A percentile compares a stretch with the other conserved stretches of the same genome.
These are phyloP conservation scores for Ophiocordyceps robertsii DNA, from an alignment of 2,329 filamentous ascomycete species.

Conservation along the genomic window DNA sequence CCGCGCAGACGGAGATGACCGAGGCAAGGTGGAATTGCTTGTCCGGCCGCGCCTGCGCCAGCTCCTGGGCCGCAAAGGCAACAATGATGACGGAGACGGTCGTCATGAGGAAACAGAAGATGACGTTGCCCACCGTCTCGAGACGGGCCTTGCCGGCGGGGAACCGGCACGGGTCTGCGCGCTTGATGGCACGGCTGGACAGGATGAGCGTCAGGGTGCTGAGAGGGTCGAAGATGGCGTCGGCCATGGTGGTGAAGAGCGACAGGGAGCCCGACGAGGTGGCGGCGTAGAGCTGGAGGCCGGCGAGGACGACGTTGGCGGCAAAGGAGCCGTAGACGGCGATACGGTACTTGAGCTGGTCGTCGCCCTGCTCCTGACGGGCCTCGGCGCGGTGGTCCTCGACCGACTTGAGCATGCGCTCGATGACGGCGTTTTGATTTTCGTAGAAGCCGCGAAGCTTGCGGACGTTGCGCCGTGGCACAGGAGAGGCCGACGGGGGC, in stretches of 20 bases:
- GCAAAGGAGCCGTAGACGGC: conserved; percentile 55
- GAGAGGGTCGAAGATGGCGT: conserved; percentile 84
- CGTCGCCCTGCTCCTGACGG: conserved; percentile 65
- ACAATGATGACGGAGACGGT: conserved; percentile 86
- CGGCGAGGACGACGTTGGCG: conserved; percentile 68
- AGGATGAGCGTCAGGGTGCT: conserved; percentile 81
- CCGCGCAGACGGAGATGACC: conserved; percentile 70
- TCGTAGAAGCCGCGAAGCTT: conserved; percentile 75
- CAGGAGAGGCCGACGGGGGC: background rate
- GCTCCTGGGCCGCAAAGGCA: conserved; percentile 66
- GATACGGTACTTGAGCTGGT: conserved; percentile 63
- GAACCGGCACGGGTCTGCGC: conserved; percentile 74
- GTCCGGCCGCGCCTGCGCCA: conserved; percentile 40
- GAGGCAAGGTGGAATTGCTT: conserved; percentile 68
- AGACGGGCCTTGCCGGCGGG: conserved; percentile 88
- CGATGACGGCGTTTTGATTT: conserved; percentile 84
- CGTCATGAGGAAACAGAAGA: conserved; percentile 94
- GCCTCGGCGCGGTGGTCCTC: conserved; percentile 80
- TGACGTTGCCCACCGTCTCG: conserved; percentile 90
- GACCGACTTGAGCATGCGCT: conserved; percentile 81
- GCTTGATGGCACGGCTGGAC: conserved; percentile 75
- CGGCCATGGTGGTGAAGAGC: conserved; percentile 94
- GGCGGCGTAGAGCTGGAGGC: conserved; percentile 80
- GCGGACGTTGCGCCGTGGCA: conserved; percentile 23
- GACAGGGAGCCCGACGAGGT: conserved; percentile 80